A percentile compares a stretch with the other conserved stretches of the same genome.
phyloP scores from a whole-genome alignment of 257 asterid genomes.

The Ajuga chamaepitys region DNA sequence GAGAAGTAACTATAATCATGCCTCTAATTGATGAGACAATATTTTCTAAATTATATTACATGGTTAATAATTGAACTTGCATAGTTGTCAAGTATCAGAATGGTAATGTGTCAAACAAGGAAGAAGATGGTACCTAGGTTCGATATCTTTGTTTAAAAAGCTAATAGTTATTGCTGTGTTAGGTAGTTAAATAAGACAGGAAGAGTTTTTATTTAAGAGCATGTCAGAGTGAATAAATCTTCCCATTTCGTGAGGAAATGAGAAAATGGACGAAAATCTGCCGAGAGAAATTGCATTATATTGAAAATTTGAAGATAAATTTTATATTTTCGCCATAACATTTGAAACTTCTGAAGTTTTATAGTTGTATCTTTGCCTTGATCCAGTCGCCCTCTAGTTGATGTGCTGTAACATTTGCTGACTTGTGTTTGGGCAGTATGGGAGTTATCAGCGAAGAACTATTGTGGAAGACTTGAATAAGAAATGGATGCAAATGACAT shows the following conservation, averaged over 20 bases:
- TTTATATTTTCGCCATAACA: too few species aligned
- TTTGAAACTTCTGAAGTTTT: not conserved
- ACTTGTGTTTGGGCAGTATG: slow-evolving; percentile 43
- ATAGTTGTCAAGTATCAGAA: not conserved
- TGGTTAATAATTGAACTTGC: not conserved
- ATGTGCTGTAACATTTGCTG: slow-evolving; percentile 2
- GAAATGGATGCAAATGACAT: slow-evolving; percentile 80
- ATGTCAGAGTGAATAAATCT: not conserved
- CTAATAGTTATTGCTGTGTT: not conserved
- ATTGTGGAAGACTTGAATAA: slow-evolving; percentile 75
- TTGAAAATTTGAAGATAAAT: too few species aligned
- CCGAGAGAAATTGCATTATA: too few species aligned
- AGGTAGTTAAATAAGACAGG: not conserved
- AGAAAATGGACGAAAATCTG: not conserved
- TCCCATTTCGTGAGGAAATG: not conserved
- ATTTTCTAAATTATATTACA: not conserved
- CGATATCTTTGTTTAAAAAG: not conserved
- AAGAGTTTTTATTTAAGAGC: not conserved
- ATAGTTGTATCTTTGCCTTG: too few species aligned
- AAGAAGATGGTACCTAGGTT: not conserved
- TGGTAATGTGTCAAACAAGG: not conserved
- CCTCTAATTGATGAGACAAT: not conserved
- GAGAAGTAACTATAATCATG: not conserved
- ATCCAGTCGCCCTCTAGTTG: not conserved
- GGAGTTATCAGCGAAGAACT: slow-evolving; percentile 57